Percentiles rank a stretch among this genome's conserved stretches.
These are phyloP conservation scores for Aeschynomene evenia DNA, from an alignment of 306 rosid species.

Conservation along the genomic window DNA sequence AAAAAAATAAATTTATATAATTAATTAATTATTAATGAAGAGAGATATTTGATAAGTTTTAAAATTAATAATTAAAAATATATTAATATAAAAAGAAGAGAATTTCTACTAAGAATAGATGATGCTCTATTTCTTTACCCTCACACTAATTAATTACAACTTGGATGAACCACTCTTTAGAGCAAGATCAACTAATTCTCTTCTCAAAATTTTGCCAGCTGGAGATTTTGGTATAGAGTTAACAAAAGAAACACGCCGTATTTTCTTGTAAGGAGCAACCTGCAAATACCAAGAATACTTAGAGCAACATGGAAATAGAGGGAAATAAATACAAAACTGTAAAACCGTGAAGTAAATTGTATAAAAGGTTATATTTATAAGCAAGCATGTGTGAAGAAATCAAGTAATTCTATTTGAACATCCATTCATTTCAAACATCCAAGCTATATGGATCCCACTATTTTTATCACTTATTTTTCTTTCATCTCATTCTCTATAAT, in stretches of 20 bases:
- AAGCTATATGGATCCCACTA: too few species aligned
- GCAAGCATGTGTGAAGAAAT: not conserved
- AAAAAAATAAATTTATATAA: too few species aligned
- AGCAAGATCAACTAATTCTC: constrained; percentile 64
- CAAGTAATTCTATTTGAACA: too few species aligned
- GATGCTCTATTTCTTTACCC: not conserved
- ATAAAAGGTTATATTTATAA: not conserved
- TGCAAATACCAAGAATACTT: constrained; percentile 32
- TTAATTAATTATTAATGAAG: too few species aligned
- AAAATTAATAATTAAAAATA: not conserved
- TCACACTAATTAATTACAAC: constrained; percentile 43
- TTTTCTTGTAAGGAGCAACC: constrained; percentile 96
- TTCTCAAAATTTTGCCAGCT: constrained; percentile 84
- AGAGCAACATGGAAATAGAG: too few species aligned
- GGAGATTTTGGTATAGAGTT: constrained; percentile 76
- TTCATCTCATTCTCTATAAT: too few species aligned
- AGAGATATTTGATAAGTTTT: too few species aligned
- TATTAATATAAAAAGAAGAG: not conserved
- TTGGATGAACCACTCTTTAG: constrained; percentile 51
- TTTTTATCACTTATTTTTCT: too few species aligned
- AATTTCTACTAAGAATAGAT: not conserved
- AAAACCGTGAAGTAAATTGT: not conserved
- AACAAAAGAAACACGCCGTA: constrained; percentile 65
- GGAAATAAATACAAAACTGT: constrained; percentile 2
- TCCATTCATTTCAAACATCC: too few species aligned